Conservation (phyloP, 306 rosid species). For the Psophocarpus tetragonolobus region DNA sequence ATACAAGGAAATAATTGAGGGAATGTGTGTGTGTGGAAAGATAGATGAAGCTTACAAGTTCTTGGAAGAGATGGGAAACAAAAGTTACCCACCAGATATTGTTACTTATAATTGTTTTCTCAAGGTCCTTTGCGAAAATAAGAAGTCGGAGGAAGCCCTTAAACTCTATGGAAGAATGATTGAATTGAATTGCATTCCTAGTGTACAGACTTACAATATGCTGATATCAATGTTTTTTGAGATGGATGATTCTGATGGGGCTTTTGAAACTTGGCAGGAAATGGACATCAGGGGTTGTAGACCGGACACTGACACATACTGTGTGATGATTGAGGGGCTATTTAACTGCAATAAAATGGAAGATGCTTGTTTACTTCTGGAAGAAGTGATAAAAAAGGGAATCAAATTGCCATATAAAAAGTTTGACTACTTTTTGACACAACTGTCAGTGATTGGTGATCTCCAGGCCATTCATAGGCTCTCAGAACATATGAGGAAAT, state of each 20-base stretch:
- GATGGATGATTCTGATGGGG: constrained; percentile 76
- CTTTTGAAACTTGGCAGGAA: constrained; percentile 80
- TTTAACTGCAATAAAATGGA: constrained; percentile 59
- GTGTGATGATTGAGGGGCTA: constrained; percentile 87
- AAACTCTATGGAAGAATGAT: constrained; percentile 66
- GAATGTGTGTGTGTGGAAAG: constrained; percentile 83
- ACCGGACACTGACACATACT: constrained; percentile 62
- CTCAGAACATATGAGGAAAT: constrained; percentile 81
- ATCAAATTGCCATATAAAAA: constrained; percentile 73
- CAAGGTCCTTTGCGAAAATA: constrained; percentile 78
- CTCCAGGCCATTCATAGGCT: constrained; percentile 77
- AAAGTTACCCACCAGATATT: constrained; percentile 88
- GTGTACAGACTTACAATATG: constrained; percentile 89
- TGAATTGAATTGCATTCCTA: constrained; percentile 66
- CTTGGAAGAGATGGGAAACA: constrained; percentile 92
- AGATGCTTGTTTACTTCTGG: constrained; percentile 75
- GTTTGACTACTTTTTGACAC: constrained; percentile 69
- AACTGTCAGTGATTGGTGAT: constrained; percentile 73
- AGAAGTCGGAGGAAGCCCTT: constrained; percentile 74
- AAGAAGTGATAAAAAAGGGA: constrained; percentile 69
- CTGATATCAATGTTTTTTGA: constrained; percentile 77
- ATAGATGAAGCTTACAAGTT: constrained; percentile 75
- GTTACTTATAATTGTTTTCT: constrained; percentile 91
- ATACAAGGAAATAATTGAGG: constrained; percentile 81
- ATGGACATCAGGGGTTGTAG: constrained; percentile 63